phyloP scores from a whole-genome alignment of 257 asterid genomes.

The Misopates orontium region DNA sequence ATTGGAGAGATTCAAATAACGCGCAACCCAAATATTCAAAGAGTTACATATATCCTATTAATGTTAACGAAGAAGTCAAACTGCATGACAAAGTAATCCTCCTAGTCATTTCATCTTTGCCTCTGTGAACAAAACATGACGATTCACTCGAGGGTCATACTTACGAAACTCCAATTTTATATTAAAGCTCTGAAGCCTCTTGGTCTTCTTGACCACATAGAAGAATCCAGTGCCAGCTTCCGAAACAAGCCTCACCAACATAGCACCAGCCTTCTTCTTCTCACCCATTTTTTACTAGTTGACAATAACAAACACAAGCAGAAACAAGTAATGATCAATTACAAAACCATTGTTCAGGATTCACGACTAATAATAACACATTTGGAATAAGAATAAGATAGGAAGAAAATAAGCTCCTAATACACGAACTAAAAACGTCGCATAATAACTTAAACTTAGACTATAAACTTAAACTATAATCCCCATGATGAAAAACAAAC shows the following conservation, averaged over 20 bases:
- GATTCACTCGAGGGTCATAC: conserved; percentile 73
- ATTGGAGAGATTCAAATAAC: too few relatives aligned
- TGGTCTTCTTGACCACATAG: conserved; percentile 65
- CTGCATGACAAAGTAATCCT: too few relatives aligned
- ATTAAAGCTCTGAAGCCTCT: conserved; percentile 46
- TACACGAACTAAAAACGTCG: too few relatives aligned
- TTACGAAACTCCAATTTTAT: conserved; percentile 65
- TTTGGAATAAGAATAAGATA: neutral
- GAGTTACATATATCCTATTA: too few relatives aligned
- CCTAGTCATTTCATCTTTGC: conserved; percentile 64
- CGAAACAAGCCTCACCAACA: conserved; percentile 63
- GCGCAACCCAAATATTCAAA: too few relatives aligned
- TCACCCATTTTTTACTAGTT: conserved; percentile 46
- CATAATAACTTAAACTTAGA: too few relatives aligned
- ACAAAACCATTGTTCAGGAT: neutral
- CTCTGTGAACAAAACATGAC: conserved; percentile 69
- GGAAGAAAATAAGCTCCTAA: neutral
- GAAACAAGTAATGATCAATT: neutral
- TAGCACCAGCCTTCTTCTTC: conserved; percentile 66
- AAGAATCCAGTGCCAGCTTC: conserved; percentile 80
- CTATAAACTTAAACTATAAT: neutral
- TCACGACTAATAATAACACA: neutral
- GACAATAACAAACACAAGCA: conserved; percentile 7
- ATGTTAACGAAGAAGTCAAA: too few relatives aligned
- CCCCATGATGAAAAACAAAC: neutral